Conservation (phyloP, 768 basidiomycete genomes). For the Rhodosporidiobolus sp. region DNA sequence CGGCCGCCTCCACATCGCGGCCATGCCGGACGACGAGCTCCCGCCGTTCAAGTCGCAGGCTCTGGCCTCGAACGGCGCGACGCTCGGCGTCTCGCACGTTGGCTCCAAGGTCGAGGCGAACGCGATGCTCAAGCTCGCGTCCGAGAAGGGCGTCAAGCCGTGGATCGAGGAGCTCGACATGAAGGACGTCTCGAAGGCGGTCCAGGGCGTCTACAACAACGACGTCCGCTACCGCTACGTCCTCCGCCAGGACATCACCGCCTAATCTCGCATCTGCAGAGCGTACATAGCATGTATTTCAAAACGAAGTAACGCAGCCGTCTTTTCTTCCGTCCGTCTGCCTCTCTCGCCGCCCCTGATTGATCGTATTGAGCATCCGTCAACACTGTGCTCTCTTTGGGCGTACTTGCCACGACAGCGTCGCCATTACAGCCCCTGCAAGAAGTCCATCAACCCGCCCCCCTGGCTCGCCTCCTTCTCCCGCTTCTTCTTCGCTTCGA, state of each 20-base stretch:
- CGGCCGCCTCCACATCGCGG: slow-evolving; percentile 57
- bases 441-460: slow-evolving; percentile 20
- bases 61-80: slow-evolving; percentile 39
- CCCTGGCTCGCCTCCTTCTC: neutral
- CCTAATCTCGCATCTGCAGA: neutral
- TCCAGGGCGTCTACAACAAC: slow-evolving; percentile 36
- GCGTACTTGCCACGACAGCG: too few species aligned
- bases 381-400: too few species aligned
- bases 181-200: slow-evolving; percentile 36
- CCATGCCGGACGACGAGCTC: slow-evolving; percentile 38
- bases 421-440: slow-evolving; percentile 26
- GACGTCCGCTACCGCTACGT: slow-evolving; percentile 37
- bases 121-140: slow-evolving; percentile 62
- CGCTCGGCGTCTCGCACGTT: slow-evolving; percentile 51
- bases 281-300: too few species aligned
- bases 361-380: too few species aligned
- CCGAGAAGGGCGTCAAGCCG: slow-evolving; percentile 54
- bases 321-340: neutral
- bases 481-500: slow-evolving; percentile 29
- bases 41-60: slow-evolving; percentile 27
- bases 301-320: neutral
- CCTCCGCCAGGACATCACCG: slow-evolving; percentile 30
- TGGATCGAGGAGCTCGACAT: slow-evolving; percentile 35
- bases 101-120: slow-evolving; percentile 59
- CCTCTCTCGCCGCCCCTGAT: too few species aligned